Evolutionary conservation across 441 rosid species (phyloP).

Genomic region (Jatropha podagrica): DNA sequence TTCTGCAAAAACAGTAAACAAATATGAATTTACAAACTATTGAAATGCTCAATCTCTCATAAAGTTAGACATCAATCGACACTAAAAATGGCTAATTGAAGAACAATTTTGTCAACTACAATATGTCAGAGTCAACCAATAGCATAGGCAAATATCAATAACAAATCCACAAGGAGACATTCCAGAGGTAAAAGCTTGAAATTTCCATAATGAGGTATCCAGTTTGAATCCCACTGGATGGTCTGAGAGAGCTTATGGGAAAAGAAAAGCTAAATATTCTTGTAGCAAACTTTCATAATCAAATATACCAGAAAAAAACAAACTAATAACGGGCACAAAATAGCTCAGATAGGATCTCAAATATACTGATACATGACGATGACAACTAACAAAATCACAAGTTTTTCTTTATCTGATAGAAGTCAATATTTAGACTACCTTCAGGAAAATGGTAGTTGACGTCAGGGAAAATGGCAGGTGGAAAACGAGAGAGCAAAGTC

Average conservation of each 20-base stretch:
- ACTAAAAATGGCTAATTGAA: not conserved
- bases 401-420: not conserved
- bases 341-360: not conserved
- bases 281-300: too few species aligned
- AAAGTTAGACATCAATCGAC: not conserved
- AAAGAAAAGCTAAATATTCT: too few species aligned
- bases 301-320: too few species aligned
- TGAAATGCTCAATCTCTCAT: not conserved
- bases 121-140: not conserved
- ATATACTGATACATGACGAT: not conserved
- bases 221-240: not conserved
- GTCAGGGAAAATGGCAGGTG: not conserved
- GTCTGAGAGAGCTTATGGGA: not conserved
- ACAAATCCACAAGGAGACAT: not conserved
- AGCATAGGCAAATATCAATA: not conserved
- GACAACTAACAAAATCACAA: not conserved
- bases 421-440: not conserved
- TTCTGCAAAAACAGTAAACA: constrained; percentile 43
- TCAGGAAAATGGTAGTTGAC: not conserved
- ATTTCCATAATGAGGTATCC: not conserved
- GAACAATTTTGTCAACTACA: not conserved
- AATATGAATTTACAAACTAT: not conserved
- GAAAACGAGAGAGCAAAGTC: not conserved
- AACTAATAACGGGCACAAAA: not conserved
- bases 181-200: not conserved